Base-by-base conservation (phyloP, 768 basidiomycete genomes). In the Favolaschia claudopus region DNA sequence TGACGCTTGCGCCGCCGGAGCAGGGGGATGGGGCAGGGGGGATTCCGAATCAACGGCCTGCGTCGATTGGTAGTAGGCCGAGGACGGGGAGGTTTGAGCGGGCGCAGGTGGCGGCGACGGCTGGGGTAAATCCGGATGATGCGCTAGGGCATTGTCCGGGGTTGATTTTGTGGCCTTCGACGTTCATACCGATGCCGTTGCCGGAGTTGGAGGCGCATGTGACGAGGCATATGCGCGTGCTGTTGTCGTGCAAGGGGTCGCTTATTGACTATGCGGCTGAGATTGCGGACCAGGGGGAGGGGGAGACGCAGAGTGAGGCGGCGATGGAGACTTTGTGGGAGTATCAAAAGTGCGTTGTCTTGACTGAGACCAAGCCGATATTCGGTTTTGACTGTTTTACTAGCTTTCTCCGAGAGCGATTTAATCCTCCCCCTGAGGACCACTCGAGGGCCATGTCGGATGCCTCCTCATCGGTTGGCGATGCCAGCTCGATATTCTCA, bases 1-100 rank as follows among this genome's bases (percentile, higher is more conserved):
- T 91, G 19, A 83, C 84, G 51, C 71, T 91, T 12, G 87, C 88
- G 14, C 86, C 88, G 27, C 71, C 76, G 17, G 72, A 70, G 3
- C 55, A 34, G 20, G n/a, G 46, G 19, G 24, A 39, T 53, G 40
- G 38, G 24, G 28, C 39, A 53, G 40, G 29, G 15, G 15, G 40
- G 22, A 12, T 13, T 22, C 37, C 40, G 7, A 22, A 39, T 31
- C 44, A 34, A 22, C 46, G 40, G 14, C 48, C 56, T 9, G 7
- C 27, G 32, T 58, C 56, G 4, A 13, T 43, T 9, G 22, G 10
- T 9, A 48, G 46, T 3, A 37, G 38, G 25, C 22, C 37, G 8
- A 36, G 37, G n/a, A n/a, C n/a, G 17, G 38, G 29, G 29, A 47
- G 33, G 20, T 25, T 28, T 17, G 48, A 31, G 29, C 32, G 10